Conservation (phyloP, 1,284 basidiomycete species). For the Rhodotorula sp. region DNA sequence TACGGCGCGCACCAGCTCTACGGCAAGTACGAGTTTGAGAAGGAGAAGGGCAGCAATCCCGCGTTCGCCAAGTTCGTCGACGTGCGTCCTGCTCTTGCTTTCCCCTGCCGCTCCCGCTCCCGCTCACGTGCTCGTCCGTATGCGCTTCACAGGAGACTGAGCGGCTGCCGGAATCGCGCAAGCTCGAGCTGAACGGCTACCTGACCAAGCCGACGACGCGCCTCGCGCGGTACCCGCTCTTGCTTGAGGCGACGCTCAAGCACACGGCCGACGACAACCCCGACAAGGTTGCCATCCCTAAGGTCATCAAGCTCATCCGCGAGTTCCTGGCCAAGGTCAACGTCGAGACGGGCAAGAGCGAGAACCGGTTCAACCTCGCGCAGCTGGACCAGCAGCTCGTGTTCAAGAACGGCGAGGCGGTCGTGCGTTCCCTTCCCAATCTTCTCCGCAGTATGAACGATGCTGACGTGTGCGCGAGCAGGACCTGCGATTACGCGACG, state of each 20-base stretch:
- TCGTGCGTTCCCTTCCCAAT: slow-evolving; percentile 58
- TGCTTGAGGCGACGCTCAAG: slow-evolving; percentile 90
- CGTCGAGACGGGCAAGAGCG: slow-evolving; percentile 83
- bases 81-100: slow-evolving; percentile 56
- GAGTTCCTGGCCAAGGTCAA: slow-evolving; percentile 89
- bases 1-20: slow-evolving; percentile 97
- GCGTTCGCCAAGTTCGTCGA: slow-evolving; percentile 97
- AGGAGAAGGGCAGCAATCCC: slow-evolving; percentile 90
- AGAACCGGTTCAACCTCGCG: slow-evolving; percentile 88
- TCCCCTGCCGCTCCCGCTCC: background rate
- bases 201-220: slow-evolving; percentile 97
- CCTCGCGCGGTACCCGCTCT: slow-evolving; percentile 89
- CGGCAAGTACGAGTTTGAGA: slow-evolving; percentile 98
- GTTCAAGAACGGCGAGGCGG: slow-evolving; percentile 80
- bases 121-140: too few species aligned
- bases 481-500: slow-evolving; percentile 84
- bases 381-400: slow-evolving; percentile 86
- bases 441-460: slow-evolving; percentile 9
- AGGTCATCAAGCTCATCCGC: slow-evolving; percentile 76
- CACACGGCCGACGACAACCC: slow-evolving; percentile 88
- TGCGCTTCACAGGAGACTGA: slow-evolving; percentile 68
- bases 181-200: slow-evolving; percentile 97
- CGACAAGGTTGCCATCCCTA: slow-evolving; percentile 77
- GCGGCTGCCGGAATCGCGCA: slow-evolving; percentile 88
- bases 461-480: slow-evolving; percentile 49